phyloP scores from a whole-genome alignment of 768 basidiomycete genomes.

The Guyanaporus albipodus region DNA sequence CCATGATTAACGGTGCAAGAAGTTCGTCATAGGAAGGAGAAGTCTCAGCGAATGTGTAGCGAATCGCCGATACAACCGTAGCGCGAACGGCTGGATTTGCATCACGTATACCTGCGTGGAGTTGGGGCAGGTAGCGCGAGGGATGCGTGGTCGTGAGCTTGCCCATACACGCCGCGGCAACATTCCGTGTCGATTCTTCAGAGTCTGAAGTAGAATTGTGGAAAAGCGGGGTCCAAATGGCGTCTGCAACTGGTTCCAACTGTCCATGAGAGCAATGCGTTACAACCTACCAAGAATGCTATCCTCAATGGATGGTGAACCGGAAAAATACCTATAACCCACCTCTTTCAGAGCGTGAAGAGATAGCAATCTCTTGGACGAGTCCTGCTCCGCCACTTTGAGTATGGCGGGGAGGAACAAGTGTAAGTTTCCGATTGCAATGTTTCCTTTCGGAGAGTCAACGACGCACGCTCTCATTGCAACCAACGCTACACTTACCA shows the following conservation, averaged over 20 bases:
- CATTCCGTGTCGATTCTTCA: constrained; percentile 90
- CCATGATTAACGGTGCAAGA: constrained; percentile 81
- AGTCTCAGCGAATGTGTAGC: constrained; percentile 87
- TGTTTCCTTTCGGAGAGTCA: constrained; percentile 61
- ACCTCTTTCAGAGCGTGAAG: constrained; percentile 94
- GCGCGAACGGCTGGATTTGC: constrained; percentile 69
- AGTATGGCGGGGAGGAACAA: constrained; percentile 85
- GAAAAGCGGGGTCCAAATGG: constrained; percentile 90
- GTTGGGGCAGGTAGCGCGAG: constrained; percentile 84
- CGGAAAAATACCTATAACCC: constrained; percentile 8
- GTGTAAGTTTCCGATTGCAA: constrained; percentile 89
- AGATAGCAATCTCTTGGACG: constrained; percentile 76
- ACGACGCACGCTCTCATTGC: background rate
- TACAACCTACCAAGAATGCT: constrained; percentile 57
- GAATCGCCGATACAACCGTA: constrained; percentile 88
- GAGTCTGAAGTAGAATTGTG: constrained; percentile 77
- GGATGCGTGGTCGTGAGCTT: constrained; percentile 93
- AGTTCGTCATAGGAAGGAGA: constrained; percentile 85
- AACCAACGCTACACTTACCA: constrained; percentile 42
- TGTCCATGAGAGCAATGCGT: constrained; percentile 85
- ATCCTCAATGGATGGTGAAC: background rate
- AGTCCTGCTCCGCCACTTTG: constrained; percentile 68
- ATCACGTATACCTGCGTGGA: constrained; percentile 78
- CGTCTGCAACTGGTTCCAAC: constrained; percentile 81
- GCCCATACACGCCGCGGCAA: constrained; percentile 94